phyloP scores from a whole-genome alignment of 176 grass and related monocot genomes.

The Ampelocalamus luodianensis region DNA sequence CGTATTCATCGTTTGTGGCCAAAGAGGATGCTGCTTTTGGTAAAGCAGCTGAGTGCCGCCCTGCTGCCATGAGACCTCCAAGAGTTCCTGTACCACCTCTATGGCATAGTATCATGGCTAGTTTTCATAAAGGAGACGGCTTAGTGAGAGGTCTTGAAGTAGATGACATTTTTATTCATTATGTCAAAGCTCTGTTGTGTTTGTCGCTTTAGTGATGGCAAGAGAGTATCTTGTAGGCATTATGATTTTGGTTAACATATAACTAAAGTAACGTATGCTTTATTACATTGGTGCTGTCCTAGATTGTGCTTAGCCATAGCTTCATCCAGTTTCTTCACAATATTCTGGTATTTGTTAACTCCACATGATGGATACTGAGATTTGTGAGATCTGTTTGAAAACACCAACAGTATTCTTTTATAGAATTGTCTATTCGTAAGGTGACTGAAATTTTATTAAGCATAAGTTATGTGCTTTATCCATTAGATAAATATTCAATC shows the following conservation, averaged over 20 bases:
- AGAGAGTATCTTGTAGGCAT: not conserved
- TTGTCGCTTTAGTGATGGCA: not conserved
- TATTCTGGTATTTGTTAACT: not conserved
- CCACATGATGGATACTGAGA: not conserved
- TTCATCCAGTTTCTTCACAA: not conserved
- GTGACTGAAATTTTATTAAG: too few species aligned
- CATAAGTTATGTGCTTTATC: too few species aligned
- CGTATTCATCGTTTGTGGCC: constrained; percentile 60
- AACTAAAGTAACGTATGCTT: not conserved
- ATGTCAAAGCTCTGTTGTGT: not conserved
- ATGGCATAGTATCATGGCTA: constrained; percentile 62
- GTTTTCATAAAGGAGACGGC: constrained; percentile 40
- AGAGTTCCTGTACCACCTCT: constrained; percentile 62
- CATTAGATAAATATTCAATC: too few species aligned
- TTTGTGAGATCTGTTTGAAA: too few species aligned
- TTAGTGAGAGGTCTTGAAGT: constrained; percentile 35
- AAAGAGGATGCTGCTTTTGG: constrained; percentile 56
- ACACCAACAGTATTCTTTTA: not conserved
- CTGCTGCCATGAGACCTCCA: constrained; percentile 61
- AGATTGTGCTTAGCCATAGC: not conserved
- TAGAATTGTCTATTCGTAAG: too few species aligned
- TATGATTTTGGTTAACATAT: not conserved
- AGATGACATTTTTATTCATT: constrained; percentile 33
- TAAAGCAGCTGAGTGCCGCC: constrained; percentile 52
- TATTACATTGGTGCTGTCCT: not conserved